These are phyloP conservation scores for Silybum marianum DNA, from an alignment of 129 eudicot species.

Conservation along the genomic window DNA sequence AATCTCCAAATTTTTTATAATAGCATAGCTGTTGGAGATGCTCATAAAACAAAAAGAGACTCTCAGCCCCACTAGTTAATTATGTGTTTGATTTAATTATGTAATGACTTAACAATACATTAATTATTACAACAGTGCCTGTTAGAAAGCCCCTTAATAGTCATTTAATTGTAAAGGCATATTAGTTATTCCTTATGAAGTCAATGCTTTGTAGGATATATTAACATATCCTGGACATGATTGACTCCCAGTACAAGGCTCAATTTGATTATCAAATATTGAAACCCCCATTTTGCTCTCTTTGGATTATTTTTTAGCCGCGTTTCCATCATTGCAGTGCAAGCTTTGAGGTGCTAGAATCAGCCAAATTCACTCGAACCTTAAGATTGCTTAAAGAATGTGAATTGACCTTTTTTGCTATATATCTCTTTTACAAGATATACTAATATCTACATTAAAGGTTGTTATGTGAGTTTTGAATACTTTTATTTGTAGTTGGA, in stretches of 20 bases:
- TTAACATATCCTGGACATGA: background rate
- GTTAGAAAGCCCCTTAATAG: slow-evolving; percentile 1
- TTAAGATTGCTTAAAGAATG: background rate
- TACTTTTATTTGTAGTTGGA: background rate
- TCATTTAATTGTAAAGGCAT: background rate
- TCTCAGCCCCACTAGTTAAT: slow-evolving; percentile 15
- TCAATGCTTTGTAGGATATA: background rate
- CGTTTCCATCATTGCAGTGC: background rate
- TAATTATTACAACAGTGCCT: slow-evolving; percentile 1
- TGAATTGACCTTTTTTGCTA: background rate
- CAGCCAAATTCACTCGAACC: background rate
- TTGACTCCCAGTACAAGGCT: background rate
- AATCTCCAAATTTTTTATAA: too few relatives aligned
- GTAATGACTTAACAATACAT: background rate
- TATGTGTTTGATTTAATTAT: slow-evolving; percentile 8
- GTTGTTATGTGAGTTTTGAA: background rate
- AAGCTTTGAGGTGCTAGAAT: background rate
- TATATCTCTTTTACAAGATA: background rate
- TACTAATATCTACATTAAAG: background rate
- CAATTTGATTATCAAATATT: slow-evolving; percentile 5
- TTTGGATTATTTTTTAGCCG: background rate
- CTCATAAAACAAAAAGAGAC: slow-evolving; percentile 9
- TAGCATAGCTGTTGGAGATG: background rate
- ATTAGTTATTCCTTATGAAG: background rate
- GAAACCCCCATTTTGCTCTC: background rate